phyloP scores from a whole-genome alignment of 2,329 filamentous ascomycete genomes.

The Furcasterigmium sp. region DNA sequence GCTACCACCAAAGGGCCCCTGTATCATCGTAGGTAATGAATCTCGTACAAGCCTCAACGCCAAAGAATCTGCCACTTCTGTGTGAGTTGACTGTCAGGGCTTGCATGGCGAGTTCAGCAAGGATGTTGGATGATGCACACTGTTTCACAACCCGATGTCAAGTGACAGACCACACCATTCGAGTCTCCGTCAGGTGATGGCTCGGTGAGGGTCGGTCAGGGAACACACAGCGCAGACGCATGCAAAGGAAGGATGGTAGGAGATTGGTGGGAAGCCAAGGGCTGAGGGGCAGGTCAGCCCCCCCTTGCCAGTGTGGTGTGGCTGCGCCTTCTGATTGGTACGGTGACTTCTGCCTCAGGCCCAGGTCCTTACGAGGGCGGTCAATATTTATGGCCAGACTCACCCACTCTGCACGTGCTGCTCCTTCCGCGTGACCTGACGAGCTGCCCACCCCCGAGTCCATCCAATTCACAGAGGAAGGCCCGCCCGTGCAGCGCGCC shows the following conservation, averaged over 20 bases:
- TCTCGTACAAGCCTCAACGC: too few relatives aligned
- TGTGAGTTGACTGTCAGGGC: too few relatives aligned
- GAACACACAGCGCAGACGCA: background rate
- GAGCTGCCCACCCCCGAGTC: conserved; percentile 1
- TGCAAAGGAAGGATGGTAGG: too few relatives aligned
- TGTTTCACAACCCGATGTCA: conserved; percentile 13
- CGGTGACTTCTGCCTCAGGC: conserved; percentile 11
- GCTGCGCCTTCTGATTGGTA: background rate
- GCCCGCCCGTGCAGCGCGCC: background rate
- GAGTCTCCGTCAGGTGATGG: conserved; percentile 14
- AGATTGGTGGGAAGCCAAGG: too few relatives aligned
- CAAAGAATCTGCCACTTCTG: too few relatives aligned
- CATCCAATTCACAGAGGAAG: background rate
- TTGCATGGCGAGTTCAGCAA: too few relatives aligned
- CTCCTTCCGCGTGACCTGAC: conserved; percentile 30
- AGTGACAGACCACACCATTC: conserved; percentile 11
- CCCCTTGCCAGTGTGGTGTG: background rate
- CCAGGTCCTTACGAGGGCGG: conserved; percentile 1
- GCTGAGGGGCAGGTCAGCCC: too few relatives aligned
- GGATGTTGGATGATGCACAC: background rate
- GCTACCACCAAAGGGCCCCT: too few relatives aligned
- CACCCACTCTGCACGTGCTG: conserved; percentile 35
- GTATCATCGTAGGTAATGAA: too few relatives aligned
- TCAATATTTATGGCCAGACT: conserved; percentile 28
- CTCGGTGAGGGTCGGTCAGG: conserved; percentile 7